Conservation (phyloP, 345 rosid species). For the Aquilaria sinensis region DNA sequence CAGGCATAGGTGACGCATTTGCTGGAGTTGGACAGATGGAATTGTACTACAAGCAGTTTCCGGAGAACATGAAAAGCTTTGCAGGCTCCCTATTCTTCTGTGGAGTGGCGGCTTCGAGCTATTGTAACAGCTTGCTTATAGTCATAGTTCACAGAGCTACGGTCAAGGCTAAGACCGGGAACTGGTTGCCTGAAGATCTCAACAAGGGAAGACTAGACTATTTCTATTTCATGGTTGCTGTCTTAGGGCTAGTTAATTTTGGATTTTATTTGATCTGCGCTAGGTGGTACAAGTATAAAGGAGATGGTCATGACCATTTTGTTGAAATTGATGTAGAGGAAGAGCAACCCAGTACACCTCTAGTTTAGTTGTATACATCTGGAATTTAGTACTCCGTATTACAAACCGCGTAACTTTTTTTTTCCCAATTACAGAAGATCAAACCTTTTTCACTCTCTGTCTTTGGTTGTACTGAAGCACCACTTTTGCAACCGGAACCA, state of each 20-base stretch:
- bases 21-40: constrained; percentile 31
- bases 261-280: constrained; percentile 27
- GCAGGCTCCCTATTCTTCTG: constrained; percentile 28
- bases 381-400: too few relatives aligned
- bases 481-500: too few relatives aligned
- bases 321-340: constrained; percentile 17
- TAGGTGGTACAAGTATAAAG: constrained; percentile 33
- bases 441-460: too few relatives aligned
- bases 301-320: background rate
- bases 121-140: constrained; percentile 25
- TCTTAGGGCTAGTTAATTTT: constrained; percentile 23
- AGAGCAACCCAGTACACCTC: constrained; percentile 3
- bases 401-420: too few relatives aligned
- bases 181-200: constrained; percentile 31
- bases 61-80: constrained; percentile 35
- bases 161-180: constrained; percentile 12
- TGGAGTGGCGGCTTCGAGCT: constrained; percentile 26
- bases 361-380: too few relatives aligned
- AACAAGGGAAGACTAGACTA: constrained; percentile 39
- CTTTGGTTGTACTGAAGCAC: too few relatives aligned
- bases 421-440: too few relatives aligned
- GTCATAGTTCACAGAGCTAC: constrained; percentile 23
- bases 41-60: constrained; percentile 35
- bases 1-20: constrained; percentile 25
- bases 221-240: constrained; percentile 35